Percentiles rank a stretch among this genome's conserved stretches.
Conservation (phyloP, 164 flowering plant genomes). For the Akebia trifoliata region DNA sequence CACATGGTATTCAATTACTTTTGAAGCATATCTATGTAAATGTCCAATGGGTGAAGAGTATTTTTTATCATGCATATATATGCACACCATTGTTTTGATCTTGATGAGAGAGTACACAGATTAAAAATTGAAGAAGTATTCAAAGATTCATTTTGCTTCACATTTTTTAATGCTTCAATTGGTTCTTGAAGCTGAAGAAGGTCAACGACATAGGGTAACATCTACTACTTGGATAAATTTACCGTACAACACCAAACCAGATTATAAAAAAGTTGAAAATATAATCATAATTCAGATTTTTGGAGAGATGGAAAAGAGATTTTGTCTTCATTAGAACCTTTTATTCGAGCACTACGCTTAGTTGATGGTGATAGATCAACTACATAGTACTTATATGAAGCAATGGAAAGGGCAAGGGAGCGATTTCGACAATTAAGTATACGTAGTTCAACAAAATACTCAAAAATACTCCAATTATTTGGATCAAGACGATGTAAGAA, state of each 20-base stretch:
- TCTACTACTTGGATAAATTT: background rate
- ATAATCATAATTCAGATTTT: background rate
- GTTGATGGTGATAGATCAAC: background rate
- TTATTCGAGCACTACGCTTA: background rate
- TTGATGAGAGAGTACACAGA: background rate
- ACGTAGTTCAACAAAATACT: no score
- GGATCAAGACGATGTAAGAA: no score
- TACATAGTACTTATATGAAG: background rate
- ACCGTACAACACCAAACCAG: background rate
- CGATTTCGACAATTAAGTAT: no score
- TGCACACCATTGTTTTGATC: background rate
- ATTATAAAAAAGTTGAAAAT: background rate
- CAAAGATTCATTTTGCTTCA: slow-evolving; percentile 1
- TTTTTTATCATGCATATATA: background rate
- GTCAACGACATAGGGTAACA: background rate
- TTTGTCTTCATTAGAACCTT: background rate
- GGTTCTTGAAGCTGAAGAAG: background rate
- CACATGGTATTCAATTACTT: slow-evolving; percentile 1
- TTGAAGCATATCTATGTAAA: background rate
- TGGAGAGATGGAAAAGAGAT: background rate
- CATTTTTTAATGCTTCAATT: background rate
- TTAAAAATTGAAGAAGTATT: background rate
- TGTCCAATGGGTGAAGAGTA: background rate
- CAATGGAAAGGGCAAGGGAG: background rate
- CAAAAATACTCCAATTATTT: no score